phyloP scores from a whole-genome alignment of 306 rosid species.

The Quercus alba region DNA sequence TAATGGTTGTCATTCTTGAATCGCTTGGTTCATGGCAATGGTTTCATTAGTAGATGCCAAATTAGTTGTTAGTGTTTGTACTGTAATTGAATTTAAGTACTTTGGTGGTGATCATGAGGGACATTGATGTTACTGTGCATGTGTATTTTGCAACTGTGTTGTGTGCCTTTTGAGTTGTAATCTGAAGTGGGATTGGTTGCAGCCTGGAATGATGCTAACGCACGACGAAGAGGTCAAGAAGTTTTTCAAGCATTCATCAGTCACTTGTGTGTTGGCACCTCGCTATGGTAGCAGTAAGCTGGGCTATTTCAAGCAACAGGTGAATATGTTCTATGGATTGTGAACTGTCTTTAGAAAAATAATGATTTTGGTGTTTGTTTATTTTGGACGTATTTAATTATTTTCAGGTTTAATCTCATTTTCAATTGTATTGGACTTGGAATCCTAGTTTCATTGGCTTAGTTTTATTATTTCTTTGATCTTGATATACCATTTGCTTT shows the following conservation, averaged over 20 bases:
- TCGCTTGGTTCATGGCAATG: too few relatives aligned
- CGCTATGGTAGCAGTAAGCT: conserved; percentile 80
- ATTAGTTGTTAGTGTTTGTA: too few relatives aligned
- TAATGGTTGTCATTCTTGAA: too few relatives aligned
- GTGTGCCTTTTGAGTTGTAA: conserved; percentile 14
- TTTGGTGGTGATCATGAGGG: too few relatives aligned
- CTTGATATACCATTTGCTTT: not conserved
- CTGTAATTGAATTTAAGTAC: too few relatives aligned
- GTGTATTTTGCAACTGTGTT: not conserved
- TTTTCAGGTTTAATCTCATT: not conserved
- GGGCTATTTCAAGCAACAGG: conserved; percentile 77
- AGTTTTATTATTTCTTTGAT: not conserved
- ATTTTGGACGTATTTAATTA: not conserved
- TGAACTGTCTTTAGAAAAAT: not conserved
- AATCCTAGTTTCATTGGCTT: not conserved
- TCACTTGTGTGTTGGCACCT: conserved; percentile 79
- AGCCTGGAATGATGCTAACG: conserved; percentile 71
- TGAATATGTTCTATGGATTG: conserved; percentile 13
- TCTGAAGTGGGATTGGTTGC: not conserved
- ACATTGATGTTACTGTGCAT: too few relatives aligned
- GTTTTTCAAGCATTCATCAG: conserved; percentile 93
- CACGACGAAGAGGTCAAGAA: conserved; percentile 85
- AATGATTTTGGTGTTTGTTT: not conserved
- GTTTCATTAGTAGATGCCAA: too few relatives aligned
- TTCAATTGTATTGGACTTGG: not conserved